Base-by-base conservation (phyloP, 2,329 filamentous ascomycete species). In the Talaromyces sp. region DNA sequence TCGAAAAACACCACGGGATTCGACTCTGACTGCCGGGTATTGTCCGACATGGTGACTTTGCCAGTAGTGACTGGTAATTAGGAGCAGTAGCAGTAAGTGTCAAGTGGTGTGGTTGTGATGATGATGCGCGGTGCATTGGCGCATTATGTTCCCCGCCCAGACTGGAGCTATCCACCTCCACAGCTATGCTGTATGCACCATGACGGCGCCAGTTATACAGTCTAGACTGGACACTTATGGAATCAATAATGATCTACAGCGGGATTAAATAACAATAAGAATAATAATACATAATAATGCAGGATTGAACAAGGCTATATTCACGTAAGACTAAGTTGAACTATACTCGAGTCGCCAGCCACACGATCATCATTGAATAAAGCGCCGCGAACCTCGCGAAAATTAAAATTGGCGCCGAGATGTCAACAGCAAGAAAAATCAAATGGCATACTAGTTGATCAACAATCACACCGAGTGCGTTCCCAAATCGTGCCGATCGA, bases 1-100 rank as follows among this genome's bases (percentile, higher is more conserved):
- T 81, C 79, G 62, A 81, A 80, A 66, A 81, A 81, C n/a, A 81
- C 78, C 42, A 81, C 70, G 13, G 79, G 79, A 61, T 81, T 77
- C 17, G 67, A 28, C 15, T 64, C 17, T 61, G 66, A 66, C 15
- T 57, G 54, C 17, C 27, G 13, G 22, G 17, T 53, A 22, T 52
- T 33, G 52, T 65, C 55, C 5, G 60, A 57, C 62, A 65, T 64
- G 7, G 17, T 59, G 28, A 49, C 17, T 32, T n/a, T 30, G 17
- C 19, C 17, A 4, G 28, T 53, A 22, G 25, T 51, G 22, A 44
- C 7, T 11, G 19, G 42, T 22, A 22, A 22, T 22, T 22, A 22
- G n/a, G 1, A 44, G 17, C n/a, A 44, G 42, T 15, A 44, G 42
- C 42, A 44, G 42, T 15, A 15, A 15, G 13, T 15, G 33, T 30